phyloP scores from a whole-genome alignment of 768 basidiomycete genomes.

The Mycena olivaceomarginata region DNA sequence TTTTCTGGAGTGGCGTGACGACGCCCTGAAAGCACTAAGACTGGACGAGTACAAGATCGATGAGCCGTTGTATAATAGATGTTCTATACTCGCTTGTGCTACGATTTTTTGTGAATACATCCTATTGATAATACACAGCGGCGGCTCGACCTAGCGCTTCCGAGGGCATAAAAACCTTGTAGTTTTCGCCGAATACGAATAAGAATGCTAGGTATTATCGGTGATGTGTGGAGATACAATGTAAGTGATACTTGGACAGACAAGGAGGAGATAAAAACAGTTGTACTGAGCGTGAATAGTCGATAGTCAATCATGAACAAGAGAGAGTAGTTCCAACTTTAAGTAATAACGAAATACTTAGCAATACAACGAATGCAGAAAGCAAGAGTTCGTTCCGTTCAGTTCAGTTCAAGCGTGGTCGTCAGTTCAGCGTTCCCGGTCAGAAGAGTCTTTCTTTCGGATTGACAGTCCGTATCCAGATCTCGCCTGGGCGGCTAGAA shows the following conservation, averaged over 20 bases:
- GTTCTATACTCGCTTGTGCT: too few species aligned
- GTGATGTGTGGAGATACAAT: conserved; percentile 24
- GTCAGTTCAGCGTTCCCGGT: conserved; percentile 28
- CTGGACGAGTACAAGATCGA: too few species aligned
- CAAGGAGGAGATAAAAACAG: neutral
- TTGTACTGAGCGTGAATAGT: conserved; percentile 4
- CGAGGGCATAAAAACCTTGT: too few species aligned
- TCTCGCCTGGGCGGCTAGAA: conserved; percentile 81
- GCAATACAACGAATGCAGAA: conserved; percentile 34
- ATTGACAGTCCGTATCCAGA: conserved; percentile 82
- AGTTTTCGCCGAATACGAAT: neutral
- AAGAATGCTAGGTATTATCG: conserved; percentile 26
- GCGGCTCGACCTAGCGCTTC: too few species aligned
- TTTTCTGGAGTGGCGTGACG: too few species aligned
- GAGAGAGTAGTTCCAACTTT: conserved; percentile 18
- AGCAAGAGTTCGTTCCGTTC: conserved; percentile 18
- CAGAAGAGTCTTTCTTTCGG: conserved; percentile 77
- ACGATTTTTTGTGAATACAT: too few species aligned
- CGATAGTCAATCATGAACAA: conserved; percentile 8
- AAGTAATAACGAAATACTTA: conserved; percentile 13
- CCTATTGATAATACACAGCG: too few species aligned
- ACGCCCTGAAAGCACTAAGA: too few species aligned
- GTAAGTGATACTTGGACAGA: too few species aligned
- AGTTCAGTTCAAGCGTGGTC: neutral
- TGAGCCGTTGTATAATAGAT: too few species aligned